These are phyloP conservation scores for Diaporthe australafricana DNA, from an alignment of 2,329 filamentous ascomycete genomes.

Conservation along the genomic window DNA sequence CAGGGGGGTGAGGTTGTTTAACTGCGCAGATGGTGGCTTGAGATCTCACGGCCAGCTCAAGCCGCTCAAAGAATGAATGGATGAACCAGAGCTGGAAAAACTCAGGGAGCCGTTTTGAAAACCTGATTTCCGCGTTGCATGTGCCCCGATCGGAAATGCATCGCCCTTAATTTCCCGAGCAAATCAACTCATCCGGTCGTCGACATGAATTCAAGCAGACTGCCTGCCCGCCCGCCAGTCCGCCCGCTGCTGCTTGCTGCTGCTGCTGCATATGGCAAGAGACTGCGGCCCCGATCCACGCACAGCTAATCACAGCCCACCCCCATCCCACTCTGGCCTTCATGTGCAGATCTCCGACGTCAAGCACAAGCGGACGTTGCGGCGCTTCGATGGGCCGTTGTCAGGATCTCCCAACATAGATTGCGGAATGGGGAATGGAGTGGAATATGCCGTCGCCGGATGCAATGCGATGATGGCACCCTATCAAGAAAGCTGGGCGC, in stretches of 20 bases:
- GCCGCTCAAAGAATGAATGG: neutral
- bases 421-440: neutral
- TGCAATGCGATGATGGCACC: neutral
- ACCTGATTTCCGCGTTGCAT: conserved; percentile 7
- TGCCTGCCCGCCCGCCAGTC: neutral
- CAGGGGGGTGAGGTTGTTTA: neutral
- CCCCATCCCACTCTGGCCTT: neutral
- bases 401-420: neutral
- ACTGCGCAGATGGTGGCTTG: conserved; percentile 13
- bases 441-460: neutral
- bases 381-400: neutral
- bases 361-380: neutral
- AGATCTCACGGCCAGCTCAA: conserved; percentile 3
- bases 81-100: neutral
- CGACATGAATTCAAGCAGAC: neutral
- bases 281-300: conserved; percentile 4
- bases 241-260: no score
- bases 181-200: conserved; percentile 10
- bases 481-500: conserved; percentile 10
- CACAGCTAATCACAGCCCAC: conserved; percentile 1
- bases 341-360: neutral
- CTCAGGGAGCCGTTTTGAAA: neutral
- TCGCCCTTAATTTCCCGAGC: conserved; percentile 9
- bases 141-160: conserved; percentile 20
- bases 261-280: conserved; percentile 5